A percentile compares a stretch with the other conserved stretches of the same genome.
phyloP scores from a whole-genome alignment of 345 rosid genomes.

The Citrus cavaleriei region DNA sequence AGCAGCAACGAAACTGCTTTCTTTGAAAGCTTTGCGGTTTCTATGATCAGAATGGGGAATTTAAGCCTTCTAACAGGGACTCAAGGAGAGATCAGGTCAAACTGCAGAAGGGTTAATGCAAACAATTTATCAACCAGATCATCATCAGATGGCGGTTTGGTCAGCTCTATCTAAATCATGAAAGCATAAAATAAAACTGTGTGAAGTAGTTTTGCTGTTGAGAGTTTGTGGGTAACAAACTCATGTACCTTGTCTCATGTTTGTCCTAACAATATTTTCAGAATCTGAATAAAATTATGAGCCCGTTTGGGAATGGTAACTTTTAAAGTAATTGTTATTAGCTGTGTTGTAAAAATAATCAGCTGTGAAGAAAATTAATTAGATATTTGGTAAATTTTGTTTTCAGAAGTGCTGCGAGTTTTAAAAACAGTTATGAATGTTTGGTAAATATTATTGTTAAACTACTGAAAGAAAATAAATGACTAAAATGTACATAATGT shows the following conservation, averaged over 20 bases:
- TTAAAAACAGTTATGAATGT: too few relatives aligned
- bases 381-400: too few relatives aligned
- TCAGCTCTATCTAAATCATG: conserved; percentile 8
- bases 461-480: too few relatives aligned
- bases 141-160: neutral
- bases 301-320: too few relatives aligned
- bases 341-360: too few relatives aligned
- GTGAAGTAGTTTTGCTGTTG: neutral
- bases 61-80: conserved; percentile 45
- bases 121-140: neutral
- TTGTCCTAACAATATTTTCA: neutral
- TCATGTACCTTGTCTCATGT: neutral
- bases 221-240: neutral
- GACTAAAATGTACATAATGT: too few relatives aligned
- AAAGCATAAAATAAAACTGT: neutral
- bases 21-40: conserved; percentile 46
- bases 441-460: too few relatives aligned
- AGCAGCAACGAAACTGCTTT: conserved; percentile 43
- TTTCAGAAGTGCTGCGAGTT: too few relatives aligned
- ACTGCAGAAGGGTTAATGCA: conserved; percentile 47
- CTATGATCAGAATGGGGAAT: conserved; percentile 73
- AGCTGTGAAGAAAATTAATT: too few relatives aligned
- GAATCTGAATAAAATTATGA: neutral
- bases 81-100: conserved; percentile 53
- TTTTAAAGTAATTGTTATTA: too few relatives aligned